Percentiles rank a stretch among this genome's conserved stretches.
Conservation (phyloP, 306 rosid species). For the Cucumis cinereus region DNA sequence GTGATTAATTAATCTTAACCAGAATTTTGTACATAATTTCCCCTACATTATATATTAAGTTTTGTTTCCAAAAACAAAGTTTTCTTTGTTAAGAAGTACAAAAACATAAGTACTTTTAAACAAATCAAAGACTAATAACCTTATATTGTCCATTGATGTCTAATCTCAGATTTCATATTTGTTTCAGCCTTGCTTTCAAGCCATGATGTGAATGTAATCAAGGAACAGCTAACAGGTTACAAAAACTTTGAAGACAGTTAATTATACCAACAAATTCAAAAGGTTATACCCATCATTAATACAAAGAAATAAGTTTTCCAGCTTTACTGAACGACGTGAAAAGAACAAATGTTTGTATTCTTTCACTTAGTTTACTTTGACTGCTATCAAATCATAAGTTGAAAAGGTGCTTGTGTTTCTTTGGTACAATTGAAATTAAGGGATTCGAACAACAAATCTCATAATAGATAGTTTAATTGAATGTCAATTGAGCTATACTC, state of each 20-base stretch:
- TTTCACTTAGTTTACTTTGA: neutral
- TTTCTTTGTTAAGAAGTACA: neutral
- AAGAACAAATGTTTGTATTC: neutral
- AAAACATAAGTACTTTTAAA: neutral
- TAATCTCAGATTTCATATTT: neutral
- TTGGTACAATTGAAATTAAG: too few species aligned
- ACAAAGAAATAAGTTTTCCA: neutral
- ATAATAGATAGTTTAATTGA: too few species aligned
- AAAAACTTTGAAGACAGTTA: neutral
- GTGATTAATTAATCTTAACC: neutral
- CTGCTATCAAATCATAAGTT: neutral
- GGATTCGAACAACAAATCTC: too few species aligned
- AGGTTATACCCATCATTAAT: neutral
- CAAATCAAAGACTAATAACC: neutral
- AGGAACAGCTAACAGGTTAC: neutral
- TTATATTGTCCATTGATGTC: neutral
- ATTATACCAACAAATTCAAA: neutral
- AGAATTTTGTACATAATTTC: neutral
- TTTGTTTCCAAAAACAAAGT: neutral
- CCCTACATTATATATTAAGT: neutral
- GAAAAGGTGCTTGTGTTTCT: neutral
- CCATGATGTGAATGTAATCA: neutral
- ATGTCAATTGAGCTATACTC: too few species aligned
- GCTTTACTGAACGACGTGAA: neutral
- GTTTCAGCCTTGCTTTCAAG: conserved; percentile 1